phyloP scores from a whole-genome alignment of 352 stramenopile genomes.

The Phytophthora palmivora region DNA sequence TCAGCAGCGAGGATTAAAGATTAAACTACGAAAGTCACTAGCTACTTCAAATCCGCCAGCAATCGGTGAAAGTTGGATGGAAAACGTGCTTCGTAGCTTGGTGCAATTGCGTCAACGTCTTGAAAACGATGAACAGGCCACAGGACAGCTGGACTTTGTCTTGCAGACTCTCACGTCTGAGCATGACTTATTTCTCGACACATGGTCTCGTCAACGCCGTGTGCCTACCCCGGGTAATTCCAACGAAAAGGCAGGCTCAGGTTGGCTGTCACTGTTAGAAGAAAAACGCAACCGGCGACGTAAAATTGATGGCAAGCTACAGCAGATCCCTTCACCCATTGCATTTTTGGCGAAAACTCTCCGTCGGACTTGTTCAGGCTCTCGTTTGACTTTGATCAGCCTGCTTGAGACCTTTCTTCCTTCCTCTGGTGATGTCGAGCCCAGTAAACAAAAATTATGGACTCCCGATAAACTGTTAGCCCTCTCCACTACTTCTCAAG shows the following conservation, averaged over 20 bases:
- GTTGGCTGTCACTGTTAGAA: conserved; percentile 66
- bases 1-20: conserved; percentile 3
- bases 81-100: conserved; percentile 72
- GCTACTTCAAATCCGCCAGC: conserved; percentile 12
- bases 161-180: conserved; percentile 72
- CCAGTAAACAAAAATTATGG: conserved; percentile 35
- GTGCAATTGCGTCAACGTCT: too few species aligned
- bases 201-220: conserved; percentile 33
- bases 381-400: conserved; percentile 58
- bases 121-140: conserved; percentile 46
- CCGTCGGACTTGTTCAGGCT: conserved; percentile 56
- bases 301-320: conserved; percentile 17
- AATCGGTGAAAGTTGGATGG: conserved; percentile 77
- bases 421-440: conserved; percentile 3
- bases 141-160: conserved; percentile 65
- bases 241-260: conserved; percentile 34
- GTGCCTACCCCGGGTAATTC: conserved; percentile 19
- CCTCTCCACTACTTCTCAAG: conserved; percentile 40
- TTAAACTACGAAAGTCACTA: conserved; percentile 4
- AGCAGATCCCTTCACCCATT: conserved; percentile 22
- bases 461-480: conserved; percentile 49
- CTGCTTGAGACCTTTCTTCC: conserved; percentile 57
- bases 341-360: conserved; percentile 34
- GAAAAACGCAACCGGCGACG: conserved; percentile 50
- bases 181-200: conserved; percentile 64